These are phyloP conservation scores for Podila epicladia DNA, from an alignment of 192 early-diverging fungal species.

Conservation along the genomic window DNA sequence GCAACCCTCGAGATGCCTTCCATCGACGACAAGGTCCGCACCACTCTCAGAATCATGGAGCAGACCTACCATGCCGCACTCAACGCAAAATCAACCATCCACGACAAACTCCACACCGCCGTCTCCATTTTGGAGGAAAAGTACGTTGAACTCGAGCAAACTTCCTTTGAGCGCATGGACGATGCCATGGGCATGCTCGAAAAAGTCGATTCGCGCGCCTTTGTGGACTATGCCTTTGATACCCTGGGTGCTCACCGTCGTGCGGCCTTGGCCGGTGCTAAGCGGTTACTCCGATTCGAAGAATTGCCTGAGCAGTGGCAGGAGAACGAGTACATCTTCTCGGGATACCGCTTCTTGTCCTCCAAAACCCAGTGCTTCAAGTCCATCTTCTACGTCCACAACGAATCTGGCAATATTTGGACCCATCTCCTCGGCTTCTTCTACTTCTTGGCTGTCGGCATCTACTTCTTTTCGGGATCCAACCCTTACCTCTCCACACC, in stretches of 20 bases:
- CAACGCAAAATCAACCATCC: constrained; percentile 37
- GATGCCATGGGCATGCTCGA: constrained; percentile 63
- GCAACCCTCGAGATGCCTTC: constrained; percentile 50
- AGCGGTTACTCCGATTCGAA: constrained; percentile 63
- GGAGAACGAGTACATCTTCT: constrained; percentile 65
- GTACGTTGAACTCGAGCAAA: constrained; percentile 51
- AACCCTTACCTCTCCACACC: constrained; percentile 44
- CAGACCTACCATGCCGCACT: constrained; percentile 39
- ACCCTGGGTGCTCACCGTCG: constrained; percentile 58
- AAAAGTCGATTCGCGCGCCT: constrained; percentile 57
- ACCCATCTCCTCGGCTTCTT: constrained; percentile 71
- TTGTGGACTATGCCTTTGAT: constrained; percentile 58
- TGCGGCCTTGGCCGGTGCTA: constrained; percentile 63
- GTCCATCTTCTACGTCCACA: constrained; percentile 73
- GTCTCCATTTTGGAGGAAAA: constrained; percentile 48
- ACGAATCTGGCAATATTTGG: constrained; percentile 77
- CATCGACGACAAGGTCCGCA: constrained; percentile 35
- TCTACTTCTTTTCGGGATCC: constrained; percentile 57
- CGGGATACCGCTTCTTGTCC: constrained; percentile 65
- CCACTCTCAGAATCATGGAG: constrained; percentile 36
- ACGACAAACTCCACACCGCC: constrained; percentile 39
- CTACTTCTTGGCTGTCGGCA: constrained; percentile 64
- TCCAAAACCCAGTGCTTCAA: constrained; percentile 60
- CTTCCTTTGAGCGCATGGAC: constrained; percentile 56
- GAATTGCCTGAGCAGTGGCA: constrained; percentile 71